Evolutionary conservation across 202 grass and related monocot species (phyloP).

Genomic region (Hordeum pubiflorum): DNA sequence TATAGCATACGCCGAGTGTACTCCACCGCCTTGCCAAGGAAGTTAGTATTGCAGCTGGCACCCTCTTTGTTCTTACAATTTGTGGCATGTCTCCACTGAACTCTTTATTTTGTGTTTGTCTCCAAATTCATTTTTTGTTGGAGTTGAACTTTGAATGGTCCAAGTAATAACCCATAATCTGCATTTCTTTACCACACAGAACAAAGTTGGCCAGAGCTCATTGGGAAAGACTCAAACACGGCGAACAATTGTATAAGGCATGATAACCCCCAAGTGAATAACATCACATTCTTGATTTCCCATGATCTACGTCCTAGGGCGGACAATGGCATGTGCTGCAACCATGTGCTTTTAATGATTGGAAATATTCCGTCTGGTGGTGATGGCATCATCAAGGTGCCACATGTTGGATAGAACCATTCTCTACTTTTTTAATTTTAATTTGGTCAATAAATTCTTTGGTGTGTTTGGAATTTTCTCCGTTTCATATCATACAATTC

Average conservation of each 20-base stretch:
- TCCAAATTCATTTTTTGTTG: no score
- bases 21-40: neutral
- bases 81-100: neutral
- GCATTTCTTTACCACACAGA: neutral
- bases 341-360: neutral
- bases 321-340: neutral
- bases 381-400: neutral
- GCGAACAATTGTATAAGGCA: neutral
- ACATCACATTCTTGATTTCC: neutral
- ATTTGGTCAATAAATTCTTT: neutral
- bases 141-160: neutral
- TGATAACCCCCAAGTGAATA: slow-evolving; percentile 13
- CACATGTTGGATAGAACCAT: neutral
- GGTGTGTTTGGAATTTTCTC: no score
- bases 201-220: slow-evolving; percentile 23
- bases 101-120: neutral
- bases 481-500: no score
- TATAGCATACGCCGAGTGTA: neutral
- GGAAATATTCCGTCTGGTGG: neutral
- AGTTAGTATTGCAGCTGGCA: neutral
- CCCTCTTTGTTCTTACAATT: neutral
- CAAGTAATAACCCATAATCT: neutral
- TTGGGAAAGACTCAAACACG: neutral
- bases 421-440: neutral
- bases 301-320: neutral